These are phyloP conservation scores for Dryas octopetala DNA, from an alignment of 306 rosid species.

Conservation along the genomic window DNA sequence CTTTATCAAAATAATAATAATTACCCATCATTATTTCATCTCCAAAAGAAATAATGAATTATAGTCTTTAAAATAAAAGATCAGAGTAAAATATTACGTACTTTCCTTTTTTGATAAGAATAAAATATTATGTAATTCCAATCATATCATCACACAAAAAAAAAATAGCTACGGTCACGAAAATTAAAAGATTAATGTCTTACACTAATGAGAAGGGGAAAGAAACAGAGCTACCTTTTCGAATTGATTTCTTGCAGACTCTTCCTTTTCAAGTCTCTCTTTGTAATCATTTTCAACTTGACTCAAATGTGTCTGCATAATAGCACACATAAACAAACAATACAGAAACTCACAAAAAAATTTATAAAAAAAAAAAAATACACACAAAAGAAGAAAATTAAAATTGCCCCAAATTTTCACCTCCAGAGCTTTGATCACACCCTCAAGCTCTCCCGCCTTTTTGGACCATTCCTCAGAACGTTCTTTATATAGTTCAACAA, in stretches of 20 bases:
- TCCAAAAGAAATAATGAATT: neutral
- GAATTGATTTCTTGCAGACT: conserved; percentile 50
- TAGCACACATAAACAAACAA: conserved; percentile 16
- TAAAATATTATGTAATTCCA: neutral
- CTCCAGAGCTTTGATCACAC: conserved; percentile 88
- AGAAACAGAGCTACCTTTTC: conserved; percentile 54
- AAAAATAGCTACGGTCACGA: neutral
- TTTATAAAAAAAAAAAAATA: conserved; percentile 11
- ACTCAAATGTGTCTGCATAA: conserved; percentile 61
- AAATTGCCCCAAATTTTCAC: conserved; percentile 38
- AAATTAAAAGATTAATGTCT: neutral
- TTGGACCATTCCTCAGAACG: conserved; percentile 88
- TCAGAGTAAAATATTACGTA: neutral
- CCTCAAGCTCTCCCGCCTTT: conserved; percentile 91
- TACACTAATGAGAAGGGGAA: neutral
- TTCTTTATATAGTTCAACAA: conserved; percentile 79
- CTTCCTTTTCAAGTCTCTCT: conserved; percentile 73
- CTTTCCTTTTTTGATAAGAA: neutral
- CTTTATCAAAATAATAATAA: neutral
- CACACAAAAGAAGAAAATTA: neutral
- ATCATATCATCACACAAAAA: neutral
- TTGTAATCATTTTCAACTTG: conserved; percentile 77
- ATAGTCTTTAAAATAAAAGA: neutral
- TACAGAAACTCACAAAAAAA: neutral
- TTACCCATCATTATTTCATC: neutral